Conservation (phyloP, 805 yeast species). For the Metschnikowia arizonensis region DNA sequence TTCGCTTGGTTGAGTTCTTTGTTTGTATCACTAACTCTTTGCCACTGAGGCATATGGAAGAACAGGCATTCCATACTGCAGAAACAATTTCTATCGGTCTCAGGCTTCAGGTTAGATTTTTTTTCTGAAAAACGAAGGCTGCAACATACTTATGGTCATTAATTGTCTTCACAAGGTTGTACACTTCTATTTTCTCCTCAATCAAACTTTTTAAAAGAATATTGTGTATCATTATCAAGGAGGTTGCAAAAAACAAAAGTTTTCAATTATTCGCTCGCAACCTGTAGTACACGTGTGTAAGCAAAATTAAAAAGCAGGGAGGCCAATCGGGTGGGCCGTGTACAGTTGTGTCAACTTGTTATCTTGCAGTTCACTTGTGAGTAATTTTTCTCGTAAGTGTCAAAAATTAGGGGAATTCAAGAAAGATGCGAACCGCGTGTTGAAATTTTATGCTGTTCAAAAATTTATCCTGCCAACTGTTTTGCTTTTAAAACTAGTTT, state of each 20-base stretch:
- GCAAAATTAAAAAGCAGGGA: not conserved
- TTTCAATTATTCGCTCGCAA: not conserved
- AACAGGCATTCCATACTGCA: not conserved
- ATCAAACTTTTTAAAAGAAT: not conserved
- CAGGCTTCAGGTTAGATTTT: not conserved
- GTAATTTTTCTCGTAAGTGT: not conserved
- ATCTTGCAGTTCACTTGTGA: not conserved
- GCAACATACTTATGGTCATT: not conserved
- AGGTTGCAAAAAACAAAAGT: not conserved
- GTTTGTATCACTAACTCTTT: not conserved
- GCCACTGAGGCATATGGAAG: constrained; percentile 2
- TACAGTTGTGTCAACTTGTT: not conserved
- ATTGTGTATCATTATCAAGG: not conserved
- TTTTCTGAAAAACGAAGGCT: not conserved
- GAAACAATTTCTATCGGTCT: not conserved
- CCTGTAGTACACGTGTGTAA: not conserved
- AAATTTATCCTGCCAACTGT: not conserved
- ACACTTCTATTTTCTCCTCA: not conserved
- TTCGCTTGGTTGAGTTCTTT: not conserved
- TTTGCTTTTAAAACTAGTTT: not conserved
- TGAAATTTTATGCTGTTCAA: not conserved
- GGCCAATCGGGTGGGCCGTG: not conserved
- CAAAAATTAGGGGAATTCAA: not conserved
- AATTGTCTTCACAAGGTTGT: not conserved
- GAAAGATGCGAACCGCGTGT: not conserved